Conservation (phyloP, 305 asterid genomes). For the Salvia sclarea region DNA sequence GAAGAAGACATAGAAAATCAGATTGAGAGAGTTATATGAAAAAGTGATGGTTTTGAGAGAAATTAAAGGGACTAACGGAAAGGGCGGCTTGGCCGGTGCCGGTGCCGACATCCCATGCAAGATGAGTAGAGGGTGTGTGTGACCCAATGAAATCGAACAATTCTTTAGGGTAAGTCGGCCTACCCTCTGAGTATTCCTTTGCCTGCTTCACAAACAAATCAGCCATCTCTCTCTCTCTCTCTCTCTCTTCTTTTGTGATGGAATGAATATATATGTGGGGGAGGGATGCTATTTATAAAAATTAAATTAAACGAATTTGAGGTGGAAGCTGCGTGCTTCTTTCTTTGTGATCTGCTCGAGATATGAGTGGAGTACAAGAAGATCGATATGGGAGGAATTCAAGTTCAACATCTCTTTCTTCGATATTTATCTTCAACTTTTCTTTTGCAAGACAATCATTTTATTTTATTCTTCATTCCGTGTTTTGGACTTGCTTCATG, state of each 20-base stretch:
- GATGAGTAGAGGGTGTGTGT: constrained; percentile 51
- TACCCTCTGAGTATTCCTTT: constrained; percentile 40
- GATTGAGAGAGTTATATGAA: too few species aligned
- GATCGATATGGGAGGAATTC: too few species aligned
- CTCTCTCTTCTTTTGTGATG: neutral
- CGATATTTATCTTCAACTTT: neutral
- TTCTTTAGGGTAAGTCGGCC: constrained; percentile 60
- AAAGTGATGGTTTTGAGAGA: too few species aligned
- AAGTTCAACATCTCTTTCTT: too few species aligned
- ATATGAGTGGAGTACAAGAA: neutral
- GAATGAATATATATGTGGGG: neutral
- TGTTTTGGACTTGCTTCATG: too few species aligned
- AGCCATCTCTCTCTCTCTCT: constrained; percentile 43
- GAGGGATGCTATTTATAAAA: constrained; percentile 11
- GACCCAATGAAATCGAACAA: constrained; percentile 66
- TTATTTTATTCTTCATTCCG: neutral
- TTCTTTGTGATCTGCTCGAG: too few species aligned
- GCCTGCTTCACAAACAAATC: constrained; percentile 51
- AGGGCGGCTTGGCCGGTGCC: constrained; percentile 77
- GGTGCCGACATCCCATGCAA: constrained; percentile 82
- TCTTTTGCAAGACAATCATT: too few species aligned
- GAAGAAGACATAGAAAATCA: too few species aligned
- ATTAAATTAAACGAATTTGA: neutral
- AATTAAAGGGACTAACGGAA: constrained; percentile 37
- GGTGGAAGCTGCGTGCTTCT: neutral